Conservation (phyloP, 2,329 filamentous ascomycete genomes). For the Fusarium falciforme region DNA sequence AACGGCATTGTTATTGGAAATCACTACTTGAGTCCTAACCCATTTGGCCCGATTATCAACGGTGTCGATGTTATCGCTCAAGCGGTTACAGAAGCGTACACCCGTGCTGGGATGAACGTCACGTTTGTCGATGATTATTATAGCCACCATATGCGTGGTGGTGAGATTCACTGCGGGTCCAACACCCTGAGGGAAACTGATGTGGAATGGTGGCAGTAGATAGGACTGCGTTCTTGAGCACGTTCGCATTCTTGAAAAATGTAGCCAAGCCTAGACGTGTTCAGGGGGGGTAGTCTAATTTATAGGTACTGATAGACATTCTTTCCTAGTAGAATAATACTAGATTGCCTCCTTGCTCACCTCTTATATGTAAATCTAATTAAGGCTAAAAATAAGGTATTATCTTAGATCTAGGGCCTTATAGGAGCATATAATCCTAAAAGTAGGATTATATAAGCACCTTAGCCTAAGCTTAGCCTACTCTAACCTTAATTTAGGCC, state of each 20-base stretch:
- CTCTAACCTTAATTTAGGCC: too few relatives aligned
- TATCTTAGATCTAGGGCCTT: too few relatives aligned
- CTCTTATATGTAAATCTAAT: too few relatives aligned
- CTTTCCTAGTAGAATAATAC: too few relatives aligned
- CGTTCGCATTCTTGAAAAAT: not conserved
- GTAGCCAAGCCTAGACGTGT: not conserved
- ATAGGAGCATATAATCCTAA: too few relatives aligned
- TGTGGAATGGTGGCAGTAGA: not conserved
- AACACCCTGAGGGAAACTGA: not conserved
- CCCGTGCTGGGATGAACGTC: not conserved
- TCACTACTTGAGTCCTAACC: not conserved
- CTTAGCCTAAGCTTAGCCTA: too few relatives aligned
- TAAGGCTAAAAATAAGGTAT: too few relatives aligned
- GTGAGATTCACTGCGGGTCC: not conserved
- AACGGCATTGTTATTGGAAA: not conserved
- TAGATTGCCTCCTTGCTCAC: too few relatives aligned
- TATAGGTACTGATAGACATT: too few relatives aligned
- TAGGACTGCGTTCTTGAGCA: not conserved
- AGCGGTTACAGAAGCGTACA: not conserved
- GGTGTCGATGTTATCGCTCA: not conserved
- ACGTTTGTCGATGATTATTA: not conserved
- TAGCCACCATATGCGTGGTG: not conserved
- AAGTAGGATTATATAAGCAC: too few relatives aligned
- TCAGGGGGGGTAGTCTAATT: too few relatives aligned
- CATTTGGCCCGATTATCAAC: not conserved